Evolutionary conservation across 768 basidiomycete genomes (phyloP).

Genomic region (Strobilomyces dryophilus): DNA sequence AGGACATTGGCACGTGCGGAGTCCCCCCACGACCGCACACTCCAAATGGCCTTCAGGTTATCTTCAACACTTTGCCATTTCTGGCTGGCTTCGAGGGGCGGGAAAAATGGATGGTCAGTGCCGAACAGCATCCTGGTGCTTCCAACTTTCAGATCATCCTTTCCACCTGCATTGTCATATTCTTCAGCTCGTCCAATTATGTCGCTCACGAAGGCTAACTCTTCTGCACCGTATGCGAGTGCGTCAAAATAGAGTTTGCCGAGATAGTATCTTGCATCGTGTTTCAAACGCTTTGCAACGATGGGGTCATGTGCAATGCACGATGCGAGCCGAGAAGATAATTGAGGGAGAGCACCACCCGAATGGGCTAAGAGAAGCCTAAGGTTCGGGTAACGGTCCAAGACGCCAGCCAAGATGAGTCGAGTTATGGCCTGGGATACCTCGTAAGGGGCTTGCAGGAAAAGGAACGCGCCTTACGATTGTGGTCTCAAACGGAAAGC

Average conservation of each 20-base stretch:
- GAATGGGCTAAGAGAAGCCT: slow-evolving; percentile 83
- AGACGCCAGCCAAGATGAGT: slow-evolving; percentile 73
- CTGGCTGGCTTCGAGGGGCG: slow-evolving; percentile 60
- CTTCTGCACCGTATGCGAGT: slow-evolving; percentile 85
- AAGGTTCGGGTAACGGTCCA: slow-evolving; percentile 75
- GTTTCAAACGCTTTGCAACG: slow-evolving; percentile 66
- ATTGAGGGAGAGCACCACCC: slow-evolving; percentile 76
- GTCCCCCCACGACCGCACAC: slow-evolving; percentile 28
- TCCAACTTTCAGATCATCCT: slow-evolving; percentile 37
- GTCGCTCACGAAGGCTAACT: slow-evolving; percentile 73
- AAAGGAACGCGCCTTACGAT: slow-evolving; percentile 46
- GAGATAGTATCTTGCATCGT: slow-evolving; percentile 82
- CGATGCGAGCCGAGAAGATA: slow-evolving; percentile 80
- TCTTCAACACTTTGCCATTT: slow-evolving; percentile 87
- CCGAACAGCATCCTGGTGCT: slow-evolving; percentile 71
- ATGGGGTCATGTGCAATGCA: slow-evolving; percentile 85
- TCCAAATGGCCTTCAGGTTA: slow-evolving; percentile 74
- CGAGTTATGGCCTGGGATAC: slow-evolving; percentile 61
- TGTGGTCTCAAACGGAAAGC: slow-evolving; percentile 90
- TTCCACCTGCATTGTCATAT: slow-evolving; percentile 37
- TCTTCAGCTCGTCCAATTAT: slow-evolving; percentile 56
- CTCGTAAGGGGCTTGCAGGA: slow-evolving; percentile 6
- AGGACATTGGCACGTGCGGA: slow-evolving; percentile 65
- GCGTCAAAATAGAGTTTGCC: slow-evolving; percentile 81
- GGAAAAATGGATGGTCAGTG: slow-evolving; percentile 91